Conservation (phyloP, 345 rosid species). For the Rubroshorea leprosula region DNA sequence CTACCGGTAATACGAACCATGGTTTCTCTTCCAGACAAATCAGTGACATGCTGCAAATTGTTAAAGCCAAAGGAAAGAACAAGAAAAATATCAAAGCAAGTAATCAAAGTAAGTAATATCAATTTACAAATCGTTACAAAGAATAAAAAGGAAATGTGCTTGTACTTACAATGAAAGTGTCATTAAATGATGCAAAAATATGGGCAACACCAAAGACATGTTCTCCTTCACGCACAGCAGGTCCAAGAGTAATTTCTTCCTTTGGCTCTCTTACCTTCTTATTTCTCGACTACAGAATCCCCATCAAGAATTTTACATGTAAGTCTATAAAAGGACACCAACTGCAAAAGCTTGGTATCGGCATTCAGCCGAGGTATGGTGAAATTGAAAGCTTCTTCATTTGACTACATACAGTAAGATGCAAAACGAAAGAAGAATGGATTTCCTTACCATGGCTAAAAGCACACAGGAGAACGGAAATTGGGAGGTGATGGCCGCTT, state of each 20-base stretch:
- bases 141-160: not conserved
- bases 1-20: constrained; percentile 81
- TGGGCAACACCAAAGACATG: constrained; percentile 80
- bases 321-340: not conserved
- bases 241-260: constrained; percentile 49
- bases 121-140: too few relatives aligned
- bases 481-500: not conserved
- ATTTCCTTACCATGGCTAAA: constrained; percentile 2
- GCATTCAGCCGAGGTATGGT: too few relatives aligned
- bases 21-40: constrained; percentile 83
- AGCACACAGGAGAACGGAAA: not conserved
- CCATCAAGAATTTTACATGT: not conserved
- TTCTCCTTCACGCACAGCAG: constrained; percentile 50
- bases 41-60: constrained; percentile 71
- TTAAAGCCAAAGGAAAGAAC: not conserved
- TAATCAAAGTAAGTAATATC: not conserved
- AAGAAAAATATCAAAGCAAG: not conserved
- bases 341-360: too few relatives aligned
- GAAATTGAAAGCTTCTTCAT: not conserved
- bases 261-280: constrained; percentile 69
- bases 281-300: constrained; percentile 46
- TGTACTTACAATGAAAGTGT: constrained; percentile 73
- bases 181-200: constrained; percentile 83
- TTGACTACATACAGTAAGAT: not conserved
- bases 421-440: not conserved